Base-by-base conservation (phyloP, 1,284 basidiomycete genomes). In the Takashimella tepidaria region DNA sequence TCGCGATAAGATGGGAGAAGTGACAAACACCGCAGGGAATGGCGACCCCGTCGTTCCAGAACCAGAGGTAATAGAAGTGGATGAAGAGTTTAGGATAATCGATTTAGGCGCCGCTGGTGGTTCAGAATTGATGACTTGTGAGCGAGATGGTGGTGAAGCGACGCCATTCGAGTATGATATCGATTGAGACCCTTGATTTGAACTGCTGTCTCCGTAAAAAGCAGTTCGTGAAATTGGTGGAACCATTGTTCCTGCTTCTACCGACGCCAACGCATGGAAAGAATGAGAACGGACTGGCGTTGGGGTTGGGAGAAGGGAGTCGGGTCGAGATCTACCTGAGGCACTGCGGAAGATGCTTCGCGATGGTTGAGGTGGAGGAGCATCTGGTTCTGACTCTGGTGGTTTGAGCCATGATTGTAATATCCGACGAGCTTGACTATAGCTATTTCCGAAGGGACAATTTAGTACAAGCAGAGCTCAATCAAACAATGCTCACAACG, bases 341-440 rank as follows among this genome's bases (percentile, higher is more conserved):
- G 66, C 56, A 31, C 63, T 58, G 13, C 71, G 67, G 55, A 68
- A 69, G 20, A 68, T 49, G 41, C 54, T 64, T 41, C 63, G 46
- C 24, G 44, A 41, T 41, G 27, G 19, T 23, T 60, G 59, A 16
- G 58, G 61, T 1, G 63, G 60, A n/a, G 60, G 59, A 13, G 48
- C 47, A 23, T 16, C 55, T 22, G 64, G 59, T 19, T 58, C 52
- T 8, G 46, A 60, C 47, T 47, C 45, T 11, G 60, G 49, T 37
- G 60, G 68, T 25, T 58, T 64, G 26, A 70, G 57, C 72, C 72
- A 74, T 2, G 45, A 49, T 12, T 64, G 58, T 22, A 74, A 65
- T 2, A 59, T 61, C 12, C 56, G 49, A 11, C 62, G 46, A n/a
- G 71, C 71, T 49, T 72, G 64, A 12, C 61, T 57, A 19, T 64